Evolutionary conservation across 805 yeast species (phyloP), one percentile per base, ranked within the genome.

Genomic region (Lachancea lanzarotensis): DNA sequence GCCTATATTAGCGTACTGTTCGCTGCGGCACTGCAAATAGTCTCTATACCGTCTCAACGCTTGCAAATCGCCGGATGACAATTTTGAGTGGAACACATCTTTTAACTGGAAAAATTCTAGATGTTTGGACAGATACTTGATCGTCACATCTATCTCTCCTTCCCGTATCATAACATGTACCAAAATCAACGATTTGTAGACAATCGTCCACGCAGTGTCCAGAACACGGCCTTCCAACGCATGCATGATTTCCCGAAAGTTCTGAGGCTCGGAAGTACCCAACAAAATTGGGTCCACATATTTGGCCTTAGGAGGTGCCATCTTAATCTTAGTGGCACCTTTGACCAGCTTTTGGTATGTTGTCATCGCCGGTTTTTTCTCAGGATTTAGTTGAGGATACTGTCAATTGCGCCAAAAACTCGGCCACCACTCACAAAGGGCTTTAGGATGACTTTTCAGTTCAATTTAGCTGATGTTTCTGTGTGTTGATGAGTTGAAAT

Each of bases 241-340:
- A 40, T 73, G 70, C 79, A 90, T 80, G 31, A 90, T 82, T 17
- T 81, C 77, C 47, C 71, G 71, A 56, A 91, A 81, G 52, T 85
- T 74, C 4, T 51, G 56, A 16, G 55, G 59, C 40, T 57, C 54
- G 11, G 67, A 52, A 0, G 76, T 67, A 7, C 74, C 71, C 37
- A 69, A 74, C 27, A 93, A 72, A 42, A 93, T 87, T 1, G 98
- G 98, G 68, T 91, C 98, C 43, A 93, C 80, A 62, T 93, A 93
- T 64, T 93, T 93, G 32, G 95, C 84, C 67, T 93, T 93, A 6
- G 98, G 98, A n/a, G 98, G 96, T 10, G 98, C 98, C 68, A 87
- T 76, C 79, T 81, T 81, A 29, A 80, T 73, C 63, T 81, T 81
- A 13, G 88, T 81, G 42, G 87, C 88, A 38, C 87, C 80, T 69